Evolutionary conservation across 78 protist genomes (phyloP).

Genomic region (Pigoraptor vietnamica): DNA sequence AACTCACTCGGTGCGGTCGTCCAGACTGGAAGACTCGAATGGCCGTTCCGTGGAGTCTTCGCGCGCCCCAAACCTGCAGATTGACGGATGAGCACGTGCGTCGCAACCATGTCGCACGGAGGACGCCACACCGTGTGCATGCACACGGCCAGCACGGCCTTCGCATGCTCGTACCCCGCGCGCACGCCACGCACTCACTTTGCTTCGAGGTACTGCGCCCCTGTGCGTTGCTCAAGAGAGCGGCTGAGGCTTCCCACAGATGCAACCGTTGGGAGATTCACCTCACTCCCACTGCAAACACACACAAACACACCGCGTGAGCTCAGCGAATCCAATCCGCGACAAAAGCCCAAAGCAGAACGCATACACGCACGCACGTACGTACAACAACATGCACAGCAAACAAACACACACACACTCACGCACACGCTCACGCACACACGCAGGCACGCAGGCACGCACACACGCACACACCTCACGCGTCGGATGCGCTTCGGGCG

Average conservation of each 20-base stretch:
- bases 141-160: background rate
- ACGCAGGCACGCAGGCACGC: background rate
- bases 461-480: background rate
- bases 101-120: no score
- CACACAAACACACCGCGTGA: background rate
- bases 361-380: background rate
- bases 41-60: background rate
- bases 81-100: no score
- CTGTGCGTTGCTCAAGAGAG: background rate
- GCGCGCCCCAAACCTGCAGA: background rate
- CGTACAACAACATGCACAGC: background rate
- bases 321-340: no score
- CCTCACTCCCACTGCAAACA: background rate
- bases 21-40: background rate
- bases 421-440: no score
- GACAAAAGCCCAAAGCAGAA: no score
- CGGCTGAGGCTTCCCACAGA: background rate
- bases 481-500: background rate
- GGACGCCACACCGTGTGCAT: no score
- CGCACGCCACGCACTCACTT: background rate
- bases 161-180: no score
- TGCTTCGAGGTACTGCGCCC: background rate
- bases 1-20: background rate
- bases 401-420: background rate
- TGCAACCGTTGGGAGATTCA: background rate